These are phyloP conservation scores for Vicia villosa DNA, from an alignment of 306 rosid species.

Conservation along the genomic window DNA sequence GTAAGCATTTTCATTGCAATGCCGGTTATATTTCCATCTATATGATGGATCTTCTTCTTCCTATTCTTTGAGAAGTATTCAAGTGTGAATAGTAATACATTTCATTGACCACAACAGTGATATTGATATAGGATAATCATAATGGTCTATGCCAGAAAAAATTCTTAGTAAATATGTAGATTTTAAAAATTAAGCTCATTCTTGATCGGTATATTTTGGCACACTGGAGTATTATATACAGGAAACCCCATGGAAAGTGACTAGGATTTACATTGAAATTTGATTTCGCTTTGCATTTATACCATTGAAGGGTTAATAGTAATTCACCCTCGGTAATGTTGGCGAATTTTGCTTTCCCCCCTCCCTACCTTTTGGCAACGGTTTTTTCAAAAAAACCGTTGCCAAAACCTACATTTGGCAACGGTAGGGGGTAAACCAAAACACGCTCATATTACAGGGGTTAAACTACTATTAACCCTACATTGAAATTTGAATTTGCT, in stretches of 20 bases:
- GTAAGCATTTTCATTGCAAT: not conserved
- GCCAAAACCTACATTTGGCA: too few relatives aligned
- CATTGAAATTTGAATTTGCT: not conserved
- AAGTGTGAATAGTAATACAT: slow-evolving; percentile 13
- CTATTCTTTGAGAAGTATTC: not conserved
- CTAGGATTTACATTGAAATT: slow-evolving; percentile 10
- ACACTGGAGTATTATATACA: not conserved
- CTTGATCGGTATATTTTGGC: not conserved
- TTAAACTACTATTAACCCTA: too few relatives aligned
- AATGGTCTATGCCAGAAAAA: not conserved
- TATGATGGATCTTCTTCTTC: not conserved
- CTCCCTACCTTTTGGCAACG: too few relatives aligned
- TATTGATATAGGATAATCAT: slow-evolving; percentile 7
- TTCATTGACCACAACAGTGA: not conserved
- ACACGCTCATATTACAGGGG: too few relatives aligned
- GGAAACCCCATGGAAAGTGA: slow-evolving; percentile 1
- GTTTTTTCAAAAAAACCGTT: too few relatives aligned
- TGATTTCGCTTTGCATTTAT: not conserved
- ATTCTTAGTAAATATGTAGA: not conserved
- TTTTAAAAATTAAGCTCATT: not conserved
- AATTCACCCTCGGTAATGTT: too few relatives aligned
- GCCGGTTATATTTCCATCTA: not conserved
- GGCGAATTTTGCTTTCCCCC: too few relatives aligned
- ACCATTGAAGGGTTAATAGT: too few relatives aligned
- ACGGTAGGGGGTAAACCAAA: too few relatives aligned